phyloP scores from a whole-genome alignment of 2,329 filamentous ascomycete species.

The Talaromyces verruculosus region DNA sequence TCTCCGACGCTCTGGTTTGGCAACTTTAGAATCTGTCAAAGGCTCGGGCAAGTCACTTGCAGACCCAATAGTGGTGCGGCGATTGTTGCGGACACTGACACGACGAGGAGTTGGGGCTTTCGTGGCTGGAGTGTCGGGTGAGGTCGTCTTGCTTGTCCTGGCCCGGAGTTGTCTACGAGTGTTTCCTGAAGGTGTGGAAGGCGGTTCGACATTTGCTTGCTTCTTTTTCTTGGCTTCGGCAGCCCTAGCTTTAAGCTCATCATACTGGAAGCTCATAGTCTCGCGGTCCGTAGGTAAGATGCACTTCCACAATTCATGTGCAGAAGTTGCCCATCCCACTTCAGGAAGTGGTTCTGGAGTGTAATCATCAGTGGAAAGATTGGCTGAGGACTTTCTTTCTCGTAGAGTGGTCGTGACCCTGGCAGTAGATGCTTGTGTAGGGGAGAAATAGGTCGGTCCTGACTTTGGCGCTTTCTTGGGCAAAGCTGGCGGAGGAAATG shows the following conservation, averaged over 20 bases:
- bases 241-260: conserved; percentile 74
- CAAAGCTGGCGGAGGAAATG: conserved; percentile 53
- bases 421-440: conserved; percentile 82
- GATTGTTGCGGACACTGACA: conserved; percentile 45
- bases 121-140: conserved; percentile 47
- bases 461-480: conserved; percentile 55
- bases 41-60: conserved; percentile 47
- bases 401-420: conserved; percentile 71
- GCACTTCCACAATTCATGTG: conserved; percentile 76
- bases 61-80: conserved; percentile 63
- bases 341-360: conserved; percentile 73
- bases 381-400: conserved; percentile 43
- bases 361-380: conserved; percentile 44
- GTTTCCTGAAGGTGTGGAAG: conserved; percentile 46
- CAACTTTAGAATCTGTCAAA: conserved; percentile 14
- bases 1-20: conserved; percentile 9
- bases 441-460: conserved; percentile 74
- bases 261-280: conserved; percentile 71
- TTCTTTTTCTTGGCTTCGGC: conserved; percentile 64
- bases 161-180: conserved; percentile 73
- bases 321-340: conserved; percentile 81
- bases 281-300: conserved; percentile 75
- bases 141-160: conserved; percentile 56
- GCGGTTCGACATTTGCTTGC: conserved; percentile 54
- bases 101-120: conserved; percentile 57